Evolutionary conservation across 2,329 filamentous ascomycete species (phyloP), one percentile per base, ranked within the genome.

Genomic region (Talaromyces verruculosus): DNA sequence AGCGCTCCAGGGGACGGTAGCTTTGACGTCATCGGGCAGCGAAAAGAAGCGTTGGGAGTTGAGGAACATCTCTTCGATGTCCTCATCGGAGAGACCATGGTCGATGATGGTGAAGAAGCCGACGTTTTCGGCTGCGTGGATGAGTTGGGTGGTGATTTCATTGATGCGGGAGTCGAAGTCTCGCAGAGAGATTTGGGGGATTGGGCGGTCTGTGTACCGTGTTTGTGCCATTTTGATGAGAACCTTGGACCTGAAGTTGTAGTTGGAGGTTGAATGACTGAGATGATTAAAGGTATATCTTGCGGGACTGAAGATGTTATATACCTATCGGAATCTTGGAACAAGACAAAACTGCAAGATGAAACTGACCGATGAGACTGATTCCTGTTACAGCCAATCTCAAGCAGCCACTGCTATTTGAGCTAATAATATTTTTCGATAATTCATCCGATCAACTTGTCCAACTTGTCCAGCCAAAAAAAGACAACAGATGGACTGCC

Each of bases 51-150:
- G 73, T 67, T 83, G 80, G 0, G 85, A 84, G 13, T 79, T 76
- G 0, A 72, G 71, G 70, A 87, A 87, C 68, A 86, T 84, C 30
- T 71, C 71, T n/a, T 85, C 80, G 25, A 88, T 81, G 30, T 84
- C 80, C 2, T 75, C 68, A 25, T 72, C 69, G 1, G 81, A 75
- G 68, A 88, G 84, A n/a, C 82, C 84, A 68, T 88, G 86, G 71
- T 87, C 79, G 17, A 82, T 74, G 1, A 88, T 69, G 39, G 82
- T 83, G 76, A 88, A 88, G 79, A 88, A 88, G n/a, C 86, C 86
- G 62, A 83, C 82, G 7, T 84, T 84, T 69, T 88, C 85, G 1
- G 86, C 84, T 0, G 86, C 86, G 11, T 80, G 69, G 65, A 84
- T 76, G 1, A 88, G 79, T 67, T 87, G 74, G 0, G 73, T 63